phyloP scores from a whole-genome alignment of 345 rosid species.

The Rhodamnia rubescens region DNA sequence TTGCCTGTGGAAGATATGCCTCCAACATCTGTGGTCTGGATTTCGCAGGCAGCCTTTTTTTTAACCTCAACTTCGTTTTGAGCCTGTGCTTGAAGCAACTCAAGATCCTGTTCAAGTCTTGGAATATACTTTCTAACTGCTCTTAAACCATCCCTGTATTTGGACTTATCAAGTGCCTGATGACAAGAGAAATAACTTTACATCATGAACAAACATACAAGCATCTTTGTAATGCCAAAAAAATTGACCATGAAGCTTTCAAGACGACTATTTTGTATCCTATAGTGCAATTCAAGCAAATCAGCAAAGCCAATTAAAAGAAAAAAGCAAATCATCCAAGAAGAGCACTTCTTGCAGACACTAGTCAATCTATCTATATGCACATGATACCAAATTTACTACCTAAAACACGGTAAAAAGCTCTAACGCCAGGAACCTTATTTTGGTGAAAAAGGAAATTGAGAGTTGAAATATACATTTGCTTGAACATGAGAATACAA shows the following conservation, averaged over 20 bases:
- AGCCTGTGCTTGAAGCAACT: conserved; percentile 51
- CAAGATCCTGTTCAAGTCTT: conserved; percentile 79
- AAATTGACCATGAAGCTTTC: not conserved
- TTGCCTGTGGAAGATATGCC: not conserved
- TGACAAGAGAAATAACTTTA: not conserved
- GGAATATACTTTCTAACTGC: conserved; percentile 73
- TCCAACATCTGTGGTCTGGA: conserved; percentile 1
- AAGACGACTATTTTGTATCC: not conserved
- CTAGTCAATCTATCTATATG: not conserved
- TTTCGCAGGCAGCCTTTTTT: conserved; percentile 7
- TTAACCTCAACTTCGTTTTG: conserved; percentile 15
- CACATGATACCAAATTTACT: not conserved
- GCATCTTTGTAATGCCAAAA: not conserved
- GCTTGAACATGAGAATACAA: not conserved
- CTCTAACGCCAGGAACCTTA: not conserved
- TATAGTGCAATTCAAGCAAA: not conserved
- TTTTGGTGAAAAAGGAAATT: not conserved
- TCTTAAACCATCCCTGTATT: conserved; percentile 68
- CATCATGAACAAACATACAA: not conserved
- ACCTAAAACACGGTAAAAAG: not conserved
- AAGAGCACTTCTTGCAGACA: not conserved
- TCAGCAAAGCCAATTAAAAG: not conserved
- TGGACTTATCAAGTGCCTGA: conserved; percentile 85
- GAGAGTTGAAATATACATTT: not conserved
- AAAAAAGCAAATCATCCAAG: not conserved